Evolutionary conservation across 441 rosid genomes (phyloP).

Genomic region (Metrosideros polymorpha): DNA sequence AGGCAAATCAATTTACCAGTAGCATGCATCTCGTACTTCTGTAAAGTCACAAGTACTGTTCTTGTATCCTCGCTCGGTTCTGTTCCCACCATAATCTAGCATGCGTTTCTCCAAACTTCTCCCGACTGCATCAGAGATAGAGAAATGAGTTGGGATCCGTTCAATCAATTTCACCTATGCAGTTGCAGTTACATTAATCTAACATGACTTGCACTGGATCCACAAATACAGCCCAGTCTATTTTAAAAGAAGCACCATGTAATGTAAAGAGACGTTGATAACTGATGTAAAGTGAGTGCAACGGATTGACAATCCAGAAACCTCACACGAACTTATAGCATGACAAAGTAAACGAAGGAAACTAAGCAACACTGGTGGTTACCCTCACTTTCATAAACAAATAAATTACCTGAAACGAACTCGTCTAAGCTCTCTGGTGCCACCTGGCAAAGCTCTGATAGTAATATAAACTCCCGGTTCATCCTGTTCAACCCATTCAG

Average conservation of each 20-base stretch:
- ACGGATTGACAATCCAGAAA: background rate
- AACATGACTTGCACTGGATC: background rate
- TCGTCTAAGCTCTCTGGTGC: slow-evolving; percentile 78
- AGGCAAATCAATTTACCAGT: background rate
- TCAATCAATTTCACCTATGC: background rate
- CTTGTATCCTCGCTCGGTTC: slow-evolving; percentile 81
- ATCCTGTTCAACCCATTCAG: slow-evolving; percentile 97
- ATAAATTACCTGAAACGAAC: slow-evolving; percentile 82
- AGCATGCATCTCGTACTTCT: background rate
- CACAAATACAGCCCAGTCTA: background rate
- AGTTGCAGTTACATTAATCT: background rate
- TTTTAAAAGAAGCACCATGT: background rate
- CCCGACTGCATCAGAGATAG: slow-evolving; percentile 59
- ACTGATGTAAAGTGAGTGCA: background rate
- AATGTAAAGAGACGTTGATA: background rate
- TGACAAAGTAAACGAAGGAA: background rate
- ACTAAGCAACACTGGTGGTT: background rate
- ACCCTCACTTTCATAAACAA: background rate
- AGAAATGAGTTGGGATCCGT: background rate
- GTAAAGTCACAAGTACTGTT: slow-evolving; percentile 61
- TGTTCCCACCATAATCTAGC: slow-evolving; percentile 96
- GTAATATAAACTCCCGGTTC: slow-evolving; percentile 93
- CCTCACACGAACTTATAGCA: too few relatives aligned
- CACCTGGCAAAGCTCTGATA: slow-evolving; percentile 70
- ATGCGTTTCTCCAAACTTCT: slow-evolving; percentile 67